These are phyloP conservation scores for Perkinsus chesapeaki DNA, from an alignment of 169 alveolate species.

Conservation along the genomic window DNA sequence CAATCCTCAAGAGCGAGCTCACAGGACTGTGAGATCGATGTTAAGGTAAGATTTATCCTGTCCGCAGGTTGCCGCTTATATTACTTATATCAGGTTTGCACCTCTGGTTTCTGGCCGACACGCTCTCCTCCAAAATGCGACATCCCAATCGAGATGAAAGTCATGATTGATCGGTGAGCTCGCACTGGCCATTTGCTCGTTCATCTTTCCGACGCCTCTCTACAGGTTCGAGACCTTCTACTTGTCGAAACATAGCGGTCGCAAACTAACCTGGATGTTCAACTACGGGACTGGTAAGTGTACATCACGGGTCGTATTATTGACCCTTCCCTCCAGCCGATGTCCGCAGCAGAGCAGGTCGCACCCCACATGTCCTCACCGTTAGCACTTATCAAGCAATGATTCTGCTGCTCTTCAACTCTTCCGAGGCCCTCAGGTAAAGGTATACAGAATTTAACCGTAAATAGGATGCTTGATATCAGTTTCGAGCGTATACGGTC, in stretches of 20 bases:
- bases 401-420: background rate
- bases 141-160: background rate
- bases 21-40: background rate
- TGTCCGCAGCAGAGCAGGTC: slow-evolving; percentile 1
- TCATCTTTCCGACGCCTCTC: background rate
- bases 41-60: background rate
- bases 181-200: background rate
- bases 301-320: background rate
- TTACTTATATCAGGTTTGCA: background rate
- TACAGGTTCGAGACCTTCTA: background rate
- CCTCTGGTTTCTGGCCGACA: slow-evolving; percentile 13
- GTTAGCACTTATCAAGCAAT: slow-evolving; percentile 2
- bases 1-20: background rate
- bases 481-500: background rate
- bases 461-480: background rate
- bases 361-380: background rate
- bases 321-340: background rate
- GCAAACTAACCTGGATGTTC: slow-evolving; percentile 9
- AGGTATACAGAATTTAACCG: background rate
- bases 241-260: background rate
- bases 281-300: background rate
- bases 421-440: background rate
- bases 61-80: background rate
- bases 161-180: background rate
- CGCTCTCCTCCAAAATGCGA: background rate